Percentiles rank a stretch among this genome's conserved stretches.
These are phyloP conservation scores for Calocera viscosa DNA, from an alignment of 768 basidiomycete species.

Conservation along the genomic window DNA sequence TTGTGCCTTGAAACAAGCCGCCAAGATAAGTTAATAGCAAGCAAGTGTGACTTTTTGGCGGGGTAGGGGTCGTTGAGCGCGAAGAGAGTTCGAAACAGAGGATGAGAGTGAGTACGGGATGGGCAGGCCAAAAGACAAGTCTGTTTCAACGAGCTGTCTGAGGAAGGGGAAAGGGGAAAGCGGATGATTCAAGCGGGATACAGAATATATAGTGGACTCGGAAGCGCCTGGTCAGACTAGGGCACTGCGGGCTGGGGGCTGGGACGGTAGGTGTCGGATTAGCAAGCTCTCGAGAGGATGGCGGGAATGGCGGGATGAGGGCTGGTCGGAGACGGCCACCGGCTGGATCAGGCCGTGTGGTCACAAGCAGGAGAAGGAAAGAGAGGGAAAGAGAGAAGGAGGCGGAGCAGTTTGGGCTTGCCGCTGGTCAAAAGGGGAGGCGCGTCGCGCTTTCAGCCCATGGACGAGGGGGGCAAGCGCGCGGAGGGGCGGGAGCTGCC, in stretches of 20 bases:
- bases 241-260: not conserved
- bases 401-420: not conserved
- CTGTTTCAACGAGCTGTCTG: slow-evolving; percentile 8
- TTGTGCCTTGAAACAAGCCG: slow-evolving; percentile 8
- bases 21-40: slow-evolving; percentile 5
- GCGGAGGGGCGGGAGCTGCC: not conserved
- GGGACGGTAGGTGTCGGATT: not conserved
- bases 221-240: slow-evolving; percentile 1
- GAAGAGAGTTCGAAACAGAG: slow-evolving; percentile 8
- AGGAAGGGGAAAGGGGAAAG: slow-evolving; percentile 3
- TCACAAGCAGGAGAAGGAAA: not conserved
- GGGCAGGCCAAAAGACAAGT: slow-evolving; percentile 3
- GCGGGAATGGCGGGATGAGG: not conserved
- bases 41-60: not conserved
- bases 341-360: not conserved
- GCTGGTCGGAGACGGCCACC: not conserved
- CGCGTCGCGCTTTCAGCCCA: slow-evolving; percentile 5
- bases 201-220: slow-evolving; percentile 9
- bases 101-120: not conserved
- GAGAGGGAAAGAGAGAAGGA: slow-evolving; percentile 6
- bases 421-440: slow-evolving; percentile 7
- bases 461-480: not conserved
- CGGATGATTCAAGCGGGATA: slow-evolving; percentile 8
- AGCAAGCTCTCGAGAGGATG: not conserved
- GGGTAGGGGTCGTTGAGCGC: not conserved